Base-by-base conservation (phyloP, 192 early-diverging fungal genomes). In the Coemansia sp. region DNA sequence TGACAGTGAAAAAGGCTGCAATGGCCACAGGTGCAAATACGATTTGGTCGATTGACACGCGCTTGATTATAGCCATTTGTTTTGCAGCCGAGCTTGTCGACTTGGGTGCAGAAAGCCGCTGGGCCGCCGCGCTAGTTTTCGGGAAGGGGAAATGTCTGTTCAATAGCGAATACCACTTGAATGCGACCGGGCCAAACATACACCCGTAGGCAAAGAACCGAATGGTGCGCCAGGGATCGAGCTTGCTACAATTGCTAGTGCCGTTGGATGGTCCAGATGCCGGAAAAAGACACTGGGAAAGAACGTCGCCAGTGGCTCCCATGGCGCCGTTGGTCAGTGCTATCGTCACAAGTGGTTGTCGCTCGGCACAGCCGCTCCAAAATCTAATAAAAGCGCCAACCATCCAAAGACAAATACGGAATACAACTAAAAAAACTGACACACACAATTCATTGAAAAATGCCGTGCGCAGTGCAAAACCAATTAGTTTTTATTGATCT, bases 21-120 rank as follows among this genome's bases (percentile, higher is more conserved):
- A 92, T 72, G 33, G 89, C 89, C 24, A 87, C 71, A 9, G 91
- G 91, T 6, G 91, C 89, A 79, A 88, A 92, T 0, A 82, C 16
- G 16, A 73, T 38, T 57, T 92, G 91, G 67, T 92, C 91, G 1
- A 81, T 67, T 41, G 81, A 68, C 64, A 88, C 83, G 5, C 87
- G 84, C 63, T 84, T 87, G 56, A 77, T 16, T 9, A 82, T 72
- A 4, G 76, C 65, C 15, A 24, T 21, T 15, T 41, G 8, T 44
- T 57, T 62, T 68, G 55, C 43, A 35, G 45, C 21, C 60, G 62
- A 52, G n/a, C 30, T 30, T 46, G 12, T 14, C 21, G 62, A 44
- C 16, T 26, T 23, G 21, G 26, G 21, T 34, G 60, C 15, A 23
- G 43, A 46, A 20, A 53, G 56, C 34, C 18, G 34, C 15, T 24